Conservation (phyloP, 306 rosid genomes). For the Rosa multiflora region DNA sequence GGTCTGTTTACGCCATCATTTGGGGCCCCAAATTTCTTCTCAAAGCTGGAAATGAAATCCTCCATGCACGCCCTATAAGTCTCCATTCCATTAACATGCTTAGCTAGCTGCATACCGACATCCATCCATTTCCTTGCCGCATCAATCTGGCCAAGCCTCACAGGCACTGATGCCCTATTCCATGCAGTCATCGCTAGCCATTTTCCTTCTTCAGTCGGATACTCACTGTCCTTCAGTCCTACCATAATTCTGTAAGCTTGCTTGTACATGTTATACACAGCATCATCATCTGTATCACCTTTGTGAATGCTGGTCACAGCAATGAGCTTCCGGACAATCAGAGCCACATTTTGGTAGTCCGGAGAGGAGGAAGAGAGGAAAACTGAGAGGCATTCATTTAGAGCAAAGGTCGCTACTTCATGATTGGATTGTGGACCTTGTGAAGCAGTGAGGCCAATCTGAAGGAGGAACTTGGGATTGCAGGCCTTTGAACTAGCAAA, state of each 20-base stretch:
- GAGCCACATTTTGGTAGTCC: conserved; percentile 69
- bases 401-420: conserved; percentile 73
- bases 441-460: conserved; percentile 69
- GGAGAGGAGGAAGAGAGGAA: conserved; percentile 70
- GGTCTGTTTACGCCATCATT: conserved; percentile 24
- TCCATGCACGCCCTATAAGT: conserved; percentile 82
- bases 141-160: conserved; percentile 77
- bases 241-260: conserved; percentile 80
- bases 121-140: conserved; percentile 82
- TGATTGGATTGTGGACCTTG: conserved; percentile 67
- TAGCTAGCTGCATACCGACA: conserved; percentile 72
- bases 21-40: conserved; percentile 38
- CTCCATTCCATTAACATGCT: conserved; percentile 80
- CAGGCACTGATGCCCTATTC: conserved; percentile 84
- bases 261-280: conserved; percentile 65
- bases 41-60: conserved; percentile 50
- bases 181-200: conserved; percentile 97
- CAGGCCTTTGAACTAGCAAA: conserved; percentile 69
- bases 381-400: conserved; percentile 75
- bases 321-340: conserved; percentile 73
- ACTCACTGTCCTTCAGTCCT: conserved; percentile 83
- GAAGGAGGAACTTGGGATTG: conserved; percentile 70
- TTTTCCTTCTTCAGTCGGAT: conserved; percentile 84
- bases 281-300: conserved; percentile 81
- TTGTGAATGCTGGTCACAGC: conserved; percentile 60